Evolutionary conservation across 331 rosid species (phyloP), one percentile per base, ranked within the genome.

Genomic region (Stylosanthes scabra): DNA sequence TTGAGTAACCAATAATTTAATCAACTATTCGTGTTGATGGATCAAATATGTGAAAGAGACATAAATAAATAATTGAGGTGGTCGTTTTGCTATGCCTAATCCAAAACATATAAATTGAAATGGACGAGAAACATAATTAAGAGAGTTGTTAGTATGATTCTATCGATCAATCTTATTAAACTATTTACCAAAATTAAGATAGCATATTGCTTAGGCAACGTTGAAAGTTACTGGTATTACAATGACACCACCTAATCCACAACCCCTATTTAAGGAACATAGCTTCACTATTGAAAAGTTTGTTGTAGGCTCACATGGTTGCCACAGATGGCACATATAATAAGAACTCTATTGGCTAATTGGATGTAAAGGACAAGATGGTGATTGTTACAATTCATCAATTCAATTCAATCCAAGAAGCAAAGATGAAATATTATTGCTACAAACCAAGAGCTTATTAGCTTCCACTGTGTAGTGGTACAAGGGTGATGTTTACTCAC

Each of bases 131-230:
- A 59, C 56, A 10, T n/a, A 58, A 37, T 50, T 52, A 25, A 50
- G 51, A 55, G 61, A 69, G 59, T 60, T 45, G 81, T 51, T 68
- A 50, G 46, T 8, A 62, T 68, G 81, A 58, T 15, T 49, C 70
- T 62, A 7, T 28, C 44, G 13, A 20, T 25, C 44, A 25, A 20
- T 25, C 4, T 55, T 7, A 20, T 62, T 62, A 60, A 47, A 59
- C 25, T n/a, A 29, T 31, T 46, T 4, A 34, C 25, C 20, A 61
- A 2, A 56, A 34, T 34, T 34, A 34, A 39, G 14, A 56, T 59
- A 51, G 2, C 51, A 39, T 16, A 13, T 9, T 31, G 56, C n/a
- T 15, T 2, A 16, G 65, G 60, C 50, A 60, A 47, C 40, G 39
- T 40, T 63, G 46, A 76, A 68, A 70, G 62, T 60, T 42, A 61